Evolutionary conservation across 2,329 filamentous ascomycete genomes (phyloP).

Genomic region (Emericellopsis atlantica): DNA sequence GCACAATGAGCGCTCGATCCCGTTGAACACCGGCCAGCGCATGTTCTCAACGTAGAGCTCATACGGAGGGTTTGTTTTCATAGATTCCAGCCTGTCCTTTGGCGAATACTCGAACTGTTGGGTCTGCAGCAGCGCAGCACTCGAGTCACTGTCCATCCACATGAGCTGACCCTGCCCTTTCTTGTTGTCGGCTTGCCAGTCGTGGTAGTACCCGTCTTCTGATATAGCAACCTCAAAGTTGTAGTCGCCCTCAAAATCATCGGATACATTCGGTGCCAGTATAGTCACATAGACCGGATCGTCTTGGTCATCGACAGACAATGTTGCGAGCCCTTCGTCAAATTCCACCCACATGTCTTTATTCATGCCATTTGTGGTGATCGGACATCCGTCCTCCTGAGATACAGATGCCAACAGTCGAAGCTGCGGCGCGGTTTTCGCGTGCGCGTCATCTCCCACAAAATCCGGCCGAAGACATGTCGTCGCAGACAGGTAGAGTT

Average conservation of each 20-base stretch:
- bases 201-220: slow-evolving; percentile 65
- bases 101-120: slow-evolving; percentile 54
- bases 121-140: slow-evolving; percentile 67
- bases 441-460: slow-evolving; percentile 1
- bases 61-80: slow-evolving; percentile 48
- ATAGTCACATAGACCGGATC: slow-evolving; percentile 59
- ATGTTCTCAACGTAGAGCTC: slow-evolving; percentile 63
- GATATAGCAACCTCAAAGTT: slow-evolving; percentile 75
- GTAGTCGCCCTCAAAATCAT: slow-evolving; percentile 52
- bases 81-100: slow-evolving; percentile 38
- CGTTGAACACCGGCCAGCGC: slow-evolving; percentile 46
- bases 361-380: slow-evolving; percentile 8
- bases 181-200: slow-evolving; percentile 29
- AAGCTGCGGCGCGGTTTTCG: slow-evolving; percentile 51
- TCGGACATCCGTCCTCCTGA: slow-evolving; percentile 15
- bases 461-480: slow-evolving; percentile 60
- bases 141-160: slow-evolving; percentile 76
- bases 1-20: slow-evolving; percentile 71
- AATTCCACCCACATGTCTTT: slow-evolving; percentile 31
- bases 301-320: slow-evolving; percentile 44
- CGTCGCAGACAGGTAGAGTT: slow-evolving; percentile 74
- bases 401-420: slow-evolving; percentile 62
- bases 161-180: slow-evolving; percentile 39
- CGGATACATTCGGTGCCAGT: slow-evolving; percentile 52
- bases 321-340: slow-evolving; percentile 56